Evolutionary conservation across 192 early-diverging fungal species (phyloP), one percentile per base, ranked within the genome.

Genomic region (Podila minutissima): DNA sequence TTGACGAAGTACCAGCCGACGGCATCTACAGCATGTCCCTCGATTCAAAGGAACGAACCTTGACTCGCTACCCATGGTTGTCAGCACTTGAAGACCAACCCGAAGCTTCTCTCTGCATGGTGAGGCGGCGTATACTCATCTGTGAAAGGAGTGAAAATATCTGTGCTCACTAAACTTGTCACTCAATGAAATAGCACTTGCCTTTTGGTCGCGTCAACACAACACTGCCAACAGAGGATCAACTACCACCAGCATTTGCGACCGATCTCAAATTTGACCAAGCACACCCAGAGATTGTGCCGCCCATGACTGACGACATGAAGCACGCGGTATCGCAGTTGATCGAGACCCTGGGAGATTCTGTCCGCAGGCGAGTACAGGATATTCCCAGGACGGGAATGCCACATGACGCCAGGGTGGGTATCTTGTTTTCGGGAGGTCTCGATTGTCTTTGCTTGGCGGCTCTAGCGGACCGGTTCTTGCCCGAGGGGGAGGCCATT

Each of bases 381-480:
- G 85, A 89, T 72, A 82, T 90, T 49, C 89, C 88, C 8, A 55
- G 74, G 50, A 75, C 82, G 29, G 68, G 75, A 86, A 86, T 78
- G 68, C 28, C 33, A 26, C 68, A 75, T 33, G 64, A 74, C 17
- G 86, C 93, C 31, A 83, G 93, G 28, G 84, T 96, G 3, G 95
- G 87, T 0, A 87, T 98, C 28, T 73, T 99, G 53, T 99, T 99
- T 69, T 98, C 96, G 2, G 97, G 97, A 22, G 97, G 97, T 19
- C 74, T 99, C 11, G 97, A 99, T 83, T 99, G 97, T 87, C 93
- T 94, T 32, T 87, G 89, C 22, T 85, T 99, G 13, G 96, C 97
- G 0, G 96, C 94, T 0, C 86, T 99, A 8, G 90, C 92, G 5
- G 86, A 96, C 72, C 82, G 67, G 29, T 88, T 93, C 53, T 77